These are phyloP conservation scores for Sphaerulina vaccinii DNA, from an alignment of 2,329 filamentous ascomycete genomes.

Conservation along the genomic window DNA sequence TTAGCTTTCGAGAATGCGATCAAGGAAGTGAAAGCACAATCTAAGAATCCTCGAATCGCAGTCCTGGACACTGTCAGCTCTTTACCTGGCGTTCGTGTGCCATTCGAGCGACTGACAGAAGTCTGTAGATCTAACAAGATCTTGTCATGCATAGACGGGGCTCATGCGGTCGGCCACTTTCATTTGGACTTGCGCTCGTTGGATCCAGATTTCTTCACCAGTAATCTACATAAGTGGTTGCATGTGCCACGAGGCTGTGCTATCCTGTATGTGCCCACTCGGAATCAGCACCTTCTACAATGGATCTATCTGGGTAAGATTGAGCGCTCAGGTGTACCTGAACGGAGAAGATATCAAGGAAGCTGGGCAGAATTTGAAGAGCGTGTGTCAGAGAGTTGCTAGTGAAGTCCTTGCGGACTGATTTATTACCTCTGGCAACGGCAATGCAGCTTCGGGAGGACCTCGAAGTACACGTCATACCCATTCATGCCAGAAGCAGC, in stretches of 20 bases:
- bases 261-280: too few species aligned
- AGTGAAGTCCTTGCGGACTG: too few species aligned
- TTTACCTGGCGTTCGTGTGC: constrained; percentile 73
- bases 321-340: constrained; percentile 80
- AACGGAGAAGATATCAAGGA: constrained; percentile 70
- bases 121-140: constrained; percentile 67
- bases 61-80: constrained; percentile 79
- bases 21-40: constrained; percentile 48
- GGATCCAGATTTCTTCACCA: constrained; percentile 81
- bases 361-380: constrained; percentile 9
- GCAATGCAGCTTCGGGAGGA: too few species aligned
- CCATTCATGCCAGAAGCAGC: too few species aligned
- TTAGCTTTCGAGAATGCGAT: constrained; percentile 61
- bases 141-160: constrained; percentile 75
- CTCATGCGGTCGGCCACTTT: constrained; percentile 80
- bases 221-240: constrained; percentile 90
- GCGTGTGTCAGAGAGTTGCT: constrained; percentile 1
- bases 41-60: constrained; percentile 66
- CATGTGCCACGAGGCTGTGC: constrained; percentile 71
- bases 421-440: too few species aligned
- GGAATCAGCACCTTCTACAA: constrained; percentile 72
- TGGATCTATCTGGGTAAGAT: constrained; percentile 63
- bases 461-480: too few species aligned
- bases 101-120: constrained; percentile 66
- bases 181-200: constrained; percentile 63